These are phyloP conservation scores for Hemisphaericaspora nanyangensis DNA, from an alignment of 805 yeast genomes.

Conservation along the genomic window DNA sequence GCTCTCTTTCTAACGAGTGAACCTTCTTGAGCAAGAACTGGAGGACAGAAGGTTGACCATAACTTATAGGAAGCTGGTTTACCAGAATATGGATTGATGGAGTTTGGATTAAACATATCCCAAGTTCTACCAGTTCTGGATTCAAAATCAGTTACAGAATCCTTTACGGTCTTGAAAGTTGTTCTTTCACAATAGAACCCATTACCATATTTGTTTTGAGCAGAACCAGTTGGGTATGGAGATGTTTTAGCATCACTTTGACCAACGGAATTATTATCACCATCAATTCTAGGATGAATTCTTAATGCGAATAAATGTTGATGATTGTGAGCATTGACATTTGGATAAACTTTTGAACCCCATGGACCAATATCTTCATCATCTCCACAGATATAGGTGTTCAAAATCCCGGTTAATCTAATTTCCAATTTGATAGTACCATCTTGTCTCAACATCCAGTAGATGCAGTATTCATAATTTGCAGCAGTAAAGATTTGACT, in stretches of 20 bases:
- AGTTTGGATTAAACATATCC: conserved; percentile 73
- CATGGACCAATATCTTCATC: conserved; percentile 69
- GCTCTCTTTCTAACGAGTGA: conserved; percentile 78
- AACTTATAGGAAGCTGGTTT: conserved; percentile 75
- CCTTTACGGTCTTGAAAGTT: conserved; percentile 63
- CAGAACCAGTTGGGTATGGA: conserved; percentile 57
- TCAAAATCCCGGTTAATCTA: conserved; percentile 78
- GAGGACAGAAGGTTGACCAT: conserved; percentile 72
- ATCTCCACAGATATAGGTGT: conserved; percentile 62
- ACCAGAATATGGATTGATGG: conserved; percentile 63
- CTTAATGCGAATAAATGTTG: conserved; percentile 79
- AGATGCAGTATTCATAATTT: conserved; percentile 79
- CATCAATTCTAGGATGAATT: conserved; percentile 78
- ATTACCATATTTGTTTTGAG: conserved; percentile 75
- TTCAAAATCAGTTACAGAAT: conserved; percentile 59
- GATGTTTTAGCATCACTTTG: conserved; percentile 60
- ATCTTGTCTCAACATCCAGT: conserved; percentile 81
- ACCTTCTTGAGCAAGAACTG: conserved; percentile 68
- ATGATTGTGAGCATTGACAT: conserved; percentile 81
- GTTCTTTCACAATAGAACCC: conserved; percentile 66
- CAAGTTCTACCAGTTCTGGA: conserved; percentile 67
- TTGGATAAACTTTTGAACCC: conserved; percentile 79
- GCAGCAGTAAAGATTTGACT: conserved; percentile 86
- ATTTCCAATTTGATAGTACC: conserved; percentile 78
- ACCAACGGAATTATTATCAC: conserved; percentile 73